Evolutionary conservation across 352 stramenopile species (phyloP).

Genomic region (Phytophthora melonis): DNA sequence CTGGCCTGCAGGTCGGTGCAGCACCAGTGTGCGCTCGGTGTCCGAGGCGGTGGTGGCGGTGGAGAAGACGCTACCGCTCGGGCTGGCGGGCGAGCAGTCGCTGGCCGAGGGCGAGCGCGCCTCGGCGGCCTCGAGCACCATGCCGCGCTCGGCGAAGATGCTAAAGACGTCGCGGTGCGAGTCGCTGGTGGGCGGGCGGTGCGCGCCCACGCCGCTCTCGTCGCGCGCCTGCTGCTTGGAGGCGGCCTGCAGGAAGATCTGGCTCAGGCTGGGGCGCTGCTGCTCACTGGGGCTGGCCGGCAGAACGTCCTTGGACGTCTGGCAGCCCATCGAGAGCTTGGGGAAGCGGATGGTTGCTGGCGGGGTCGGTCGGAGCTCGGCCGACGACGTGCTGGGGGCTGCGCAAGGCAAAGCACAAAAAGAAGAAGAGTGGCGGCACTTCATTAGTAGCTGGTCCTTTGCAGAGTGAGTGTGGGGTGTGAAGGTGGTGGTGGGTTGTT

Average conservation of each 20-base stretch:
- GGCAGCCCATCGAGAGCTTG: constrained; percentile 62
- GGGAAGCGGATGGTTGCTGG: constrained; percentile 45
- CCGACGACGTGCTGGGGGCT: constrained; percentile 28
- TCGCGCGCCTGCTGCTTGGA: constrained; percentile 54
- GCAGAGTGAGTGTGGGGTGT: not conserved
- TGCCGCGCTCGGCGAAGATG: constrained; percentile 85
- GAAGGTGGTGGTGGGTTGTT: constrained; percentile 1
- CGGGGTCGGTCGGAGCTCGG: constrained; percentile 25
- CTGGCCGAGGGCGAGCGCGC: constrained; percentile 32
- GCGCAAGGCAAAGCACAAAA: not conserved
- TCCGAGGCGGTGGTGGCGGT: constrained; percentile 80
- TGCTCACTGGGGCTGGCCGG: constrained; percentile 33
- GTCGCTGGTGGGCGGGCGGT: constrained; percentile 30
- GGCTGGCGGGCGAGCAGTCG: constrained; percentile 61
- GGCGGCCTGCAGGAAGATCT: constrained; percentile 57
- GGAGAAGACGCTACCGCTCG: constrained; percentile 74
- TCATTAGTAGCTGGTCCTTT: not conserved
- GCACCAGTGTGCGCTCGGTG: constrained; percentile 72
- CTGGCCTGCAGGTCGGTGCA: constrained; percentile 58
- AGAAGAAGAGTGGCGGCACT: not conserved
- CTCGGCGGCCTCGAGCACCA: constrained; percentile 60
- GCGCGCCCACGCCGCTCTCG: constrained; percentile 34
- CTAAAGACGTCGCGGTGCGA: constrained; percentile 86
- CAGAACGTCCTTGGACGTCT: constrained; percentile 68
- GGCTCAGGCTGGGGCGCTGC: constrained; percentile 58